phyloP scores from a whole-genome alignment of 306 rosid species.

The Betula pendula region DNA sequence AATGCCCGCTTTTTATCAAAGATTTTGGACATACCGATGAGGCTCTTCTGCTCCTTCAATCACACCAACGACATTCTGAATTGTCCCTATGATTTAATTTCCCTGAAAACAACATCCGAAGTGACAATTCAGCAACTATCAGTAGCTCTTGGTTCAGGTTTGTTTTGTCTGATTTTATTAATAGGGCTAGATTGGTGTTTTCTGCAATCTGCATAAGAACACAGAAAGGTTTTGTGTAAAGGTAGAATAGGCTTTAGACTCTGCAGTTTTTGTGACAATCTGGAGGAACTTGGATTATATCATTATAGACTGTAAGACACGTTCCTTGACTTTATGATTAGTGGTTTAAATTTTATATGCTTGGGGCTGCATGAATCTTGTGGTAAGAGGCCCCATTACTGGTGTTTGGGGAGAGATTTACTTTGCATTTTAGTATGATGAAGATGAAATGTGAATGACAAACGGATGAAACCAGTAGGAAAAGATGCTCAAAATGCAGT shows the following conservation, averaged over 20 bases:
- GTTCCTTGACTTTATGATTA: neutral
- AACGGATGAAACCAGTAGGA: too few species aligned
- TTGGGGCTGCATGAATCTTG: conserved; percentile 1
- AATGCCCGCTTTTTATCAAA: neutral
- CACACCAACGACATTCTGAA: conserved; percentile 69
- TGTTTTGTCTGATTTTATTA: neutral
- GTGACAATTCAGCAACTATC: neutral
- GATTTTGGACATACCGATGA: conserved; percentile 47
- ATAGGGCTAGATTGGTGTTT: neutral
- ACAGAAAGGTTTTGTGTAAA: too few species aligned
- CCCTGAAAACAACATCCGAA: conserved; percentile 47
- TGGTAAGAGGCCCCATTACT: neutral
- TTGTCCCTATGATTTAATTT: conserved; percentile 41
- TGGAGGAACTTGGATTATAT: conserved; percentile 29
- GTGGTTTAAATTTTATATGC: neutral
- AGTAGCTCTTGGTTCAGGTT: neutral
- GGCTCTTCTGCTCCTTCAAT: conserved; percentile 80
- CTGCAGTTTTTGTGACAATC: conserved; percentile 22
- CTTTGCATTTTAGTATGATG: neutral
- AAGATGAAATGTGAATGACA: too few species aligned
- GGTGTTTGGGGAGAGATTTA: neutral
- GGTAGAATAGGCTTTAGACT: conserved; percentile 50
- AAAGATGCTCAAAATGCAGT: too few species aligned
- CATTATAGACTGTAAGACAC: conserved; percentile 25
- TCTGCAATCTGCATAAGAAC: too few species aligned